Evolutionary conservation across 163 green algal species (phyloP).

Genomic region (Chloroidium sp.): DNA sequence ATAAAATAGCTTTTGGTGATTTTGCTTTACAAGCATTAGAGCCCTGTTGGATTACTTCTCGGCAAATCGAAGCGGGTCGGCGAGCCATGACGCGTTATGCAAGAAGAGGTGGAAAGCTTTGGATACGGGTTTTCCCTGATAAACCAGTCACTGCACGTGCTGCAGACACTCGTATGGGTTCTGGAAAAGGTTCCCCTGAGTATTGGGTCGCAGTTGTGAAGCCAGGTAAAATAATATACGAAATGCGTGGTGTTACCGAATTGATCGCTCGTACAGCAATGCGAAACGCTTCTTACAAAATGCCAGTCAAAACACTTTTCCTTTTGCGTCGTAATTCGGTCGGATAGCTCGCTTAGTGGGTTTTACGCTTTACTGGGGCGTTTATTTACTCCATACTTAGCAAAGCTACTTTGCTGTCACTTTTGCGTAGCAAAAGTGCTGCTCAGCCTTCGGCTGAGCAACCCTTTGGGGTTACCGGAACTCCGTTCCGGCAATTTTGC

Average conservation of each 20-base stretch:
- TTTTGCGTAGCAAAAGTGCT: too few species aligned
- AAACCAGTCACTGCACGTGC: conserved; percentile 31
- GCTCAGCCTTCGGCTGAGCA: too few species aligned
- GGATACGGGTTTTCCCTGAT: conserved; percentile 39
- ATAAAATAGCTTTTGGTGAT: conserved; percentile 32
- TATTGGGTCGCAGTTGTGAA: conserved; percentile 51
- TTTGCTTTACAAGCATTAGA: conserved; percentile 38
- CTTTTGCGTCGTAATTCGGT: not conserved
- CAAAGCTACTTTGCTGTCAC: too few species aligned
- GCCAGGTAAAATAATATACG: conserved; percentile 42
- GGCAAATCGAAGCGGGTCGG: conserved; percentile 34
- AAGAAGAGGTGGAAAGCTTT: conserved; percentile 25
- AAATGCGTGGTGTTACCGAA: conserved; percentile 35
- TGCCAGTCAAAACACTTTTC: conserved; percentile 26
- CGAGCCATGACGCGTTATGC: conserved; percentile 26
- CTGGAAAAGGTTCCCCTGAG: conserved; percentile 40
- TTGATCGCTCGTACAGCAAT: conserved; percentile 22
- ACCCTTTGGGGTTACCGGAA: too few species aligned
- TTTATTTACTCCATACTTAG: too few species aligned
- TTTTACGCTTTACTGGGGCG: too few species aligned
- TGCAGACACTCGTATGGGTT: conserved; percentile 44
- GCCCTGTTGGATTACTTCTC: conserved; percentile 22
- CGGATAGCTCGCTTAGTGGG: too few species aligned
- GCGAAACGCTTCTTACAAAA: conserved; percentile 36
- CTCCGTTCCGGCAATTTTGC: too few species aligned